Evolutionary conservation across 176 grass and related monocot species (phyloP).

Genomic region (Bonia amplexicaulis): DNA sequence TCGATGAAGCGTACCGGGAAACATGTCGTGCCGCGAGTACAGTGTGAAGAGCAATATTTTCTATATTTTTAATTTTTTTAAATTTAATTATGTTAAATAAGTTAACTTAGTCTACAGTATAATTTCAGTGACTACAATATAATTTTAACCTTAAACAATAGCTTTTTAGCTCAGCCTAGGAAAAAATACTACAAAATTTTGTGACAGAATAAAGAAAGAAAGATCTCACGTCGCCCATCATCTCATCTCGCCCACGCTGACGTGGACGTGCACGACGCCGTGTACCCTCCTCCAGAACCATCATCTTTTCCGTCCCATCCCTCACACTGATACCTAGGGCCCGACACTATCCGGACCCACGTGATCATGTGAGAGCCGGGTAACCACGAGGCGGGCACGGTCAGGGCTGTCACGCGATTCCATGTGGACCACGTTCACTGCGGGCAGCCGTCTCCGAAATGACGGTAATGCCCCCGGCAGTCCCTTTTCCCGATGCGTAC

Average conservation of each 20-base stretch:
- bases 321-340: background rate
- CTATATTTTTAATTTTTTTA: no score
- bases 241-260: background rate
- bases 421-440: background rate
- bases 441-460: background rate
- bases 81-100: no score
- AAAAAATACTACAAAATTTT: background rate
- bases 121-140: no score
- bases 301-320: background rate
- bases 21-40: slow-evolving; percentile 6
- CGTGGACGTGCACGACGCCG: slow-evolving; percentile 8
- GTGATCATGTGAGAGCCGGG: fast-evolving
- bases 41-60: no score
- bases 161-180: no score
- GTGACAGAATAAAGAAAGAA: background rate
- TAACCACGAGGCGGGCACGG: no score
- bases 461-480: background rate
- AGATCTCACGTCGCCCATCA: background rate
- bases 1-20: background rate
- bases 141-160: no score
- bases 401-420: slow-evolving; percentile 1
- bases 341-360: fast-evolving
- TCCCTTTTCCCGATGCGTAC: background rate
- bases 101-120: no score
- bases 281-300: background rate